A percentile compares a stretch with the other conserved stretches of the same genome.
Evolutionary conservation across 345 rosid genomes (phyloP).

Genomic region (Lenwebbia sp.): DNA sequence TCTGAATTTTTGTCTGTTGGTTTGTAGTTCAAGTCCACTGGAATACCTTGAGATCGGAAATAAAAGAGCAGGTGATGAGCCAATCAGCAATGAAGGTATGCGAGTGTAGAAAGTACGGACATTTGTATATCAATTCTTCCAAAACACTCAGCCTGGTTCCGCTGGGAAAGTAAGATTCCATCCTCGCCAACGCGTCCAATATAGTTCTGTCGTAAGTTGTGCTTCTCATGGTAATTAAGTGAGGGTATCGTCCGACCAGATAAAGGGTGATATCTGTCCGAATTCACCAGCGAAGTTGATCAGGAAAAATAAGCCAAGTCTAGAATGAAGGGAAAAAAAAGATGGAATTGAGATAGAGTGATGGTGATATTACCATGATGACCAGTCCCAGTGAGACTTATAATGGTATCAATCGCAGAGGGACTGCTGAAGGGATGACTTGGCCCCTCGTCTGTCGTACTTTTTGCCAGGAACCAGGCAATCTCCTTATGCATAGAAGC

Average conservation of each 20-base stretch:
- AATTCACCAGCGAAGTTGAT: neutral
- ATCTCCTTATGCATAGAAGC: no score
- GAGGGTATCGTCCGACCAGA: accelerated
- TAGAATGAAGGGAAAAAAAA: no score
- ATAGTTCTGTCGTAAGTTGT: no score
- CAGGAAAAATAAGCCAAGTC: neutral
- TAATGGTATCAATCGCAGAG: no score
- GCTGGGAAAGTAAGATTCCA: neutral
- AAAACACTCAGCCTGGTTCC: neutral
- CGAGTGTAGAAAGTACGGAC: neutral
- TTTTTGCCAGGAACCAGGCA: no score
- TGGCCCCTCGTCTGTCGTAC: no score
- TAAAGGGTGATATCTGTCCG: neutral
- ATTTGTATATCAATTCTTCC: neutral
- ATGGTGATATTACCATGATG: neutral
- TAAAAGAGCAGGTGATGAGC: neutral
- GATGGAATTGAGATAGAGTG: neutral
- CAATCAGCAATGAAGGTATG: neutral
- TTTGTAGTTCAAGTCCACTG: neutral
- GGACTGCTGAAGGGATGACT: no score
- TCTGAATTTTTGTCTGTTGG: neutral
- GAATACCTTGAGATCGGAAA: neutral
- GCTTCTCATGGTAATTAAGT: neutral
- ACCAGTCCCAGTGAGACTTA: neutral
- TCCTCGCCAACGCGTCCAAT: accelerated